phyloP scores from a whole-genome alignment of 495 filamentous ascomycete genomes.

The Aspergillus ellipticus region DNA sequence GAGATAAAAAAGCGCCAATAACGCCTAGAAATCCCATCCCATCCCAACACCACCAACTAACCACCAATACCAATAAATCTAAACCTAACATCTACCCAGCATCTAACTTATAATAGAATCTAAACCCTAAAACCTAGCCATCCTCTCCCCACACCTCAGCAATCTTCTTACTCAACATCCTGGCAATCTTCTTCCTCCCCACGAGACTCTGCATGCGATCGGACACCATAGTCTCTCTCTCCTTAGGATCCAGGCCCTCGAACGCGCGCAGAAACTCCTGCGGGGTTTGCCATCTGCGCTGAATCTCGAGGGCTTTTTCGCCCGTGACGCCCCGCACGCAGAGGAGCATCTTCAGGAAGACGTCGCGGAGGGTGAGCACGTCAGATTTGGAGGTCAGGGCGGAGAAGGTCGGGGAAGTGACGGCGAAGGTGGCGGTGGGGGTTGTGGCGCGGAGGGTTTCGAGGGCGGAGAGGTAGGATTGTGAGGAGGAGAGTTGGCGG shows the following conservation, averaged over 20 bases:
- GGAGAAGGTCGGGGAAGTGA: slow-evolving; percentile 70
- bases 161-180: slow-evolving; percentile 62
- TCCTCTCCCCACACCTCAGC: slow-evolving; percentile 66
- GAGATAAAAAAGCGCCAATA: too few species aligned
- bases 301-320: slow-evolving; percentile 80
- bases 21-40: too few species aligned
- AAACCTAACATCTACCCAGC: not conserved
- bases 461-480: slow-evolving; percentile 67
- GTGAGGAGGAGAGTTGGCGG: slow-evolving; percentile 55
- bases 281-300: slow-evolving; percentile 70
- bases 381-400: slow-evolving; percentile 72
- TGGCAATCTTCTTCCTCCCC: slow-evolving; percentile 65
- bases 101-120: not conserved
- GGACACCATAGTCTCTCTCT: slow-evolving; percentile 47
- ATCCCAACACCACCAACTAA: too few species aligned
- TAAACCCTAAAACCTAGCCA: slow-evolving; percentile 8
- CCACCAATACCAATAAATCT: not conserved
- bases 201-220: slow-evolving; percentile 52
- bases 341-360: slow-evolving; percentile 87
- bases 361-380: slow-evolving; percentile 65
- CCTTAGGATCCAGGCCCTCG: slow-evolving; percentile 49
- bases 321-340: slow-evolving; percentile 72
- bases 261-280: slow-evolving; percentile 65
- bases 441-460: slow-evolving; percentile 49
- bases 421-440: slow-evolving; percentile 52